A percentile compares a stretch with the other conserved stretches of the same genome.
phyloP scores from a whole-genome alignment of 192 early-diverging fungal species.

The Coemansia sp. region DNA sequence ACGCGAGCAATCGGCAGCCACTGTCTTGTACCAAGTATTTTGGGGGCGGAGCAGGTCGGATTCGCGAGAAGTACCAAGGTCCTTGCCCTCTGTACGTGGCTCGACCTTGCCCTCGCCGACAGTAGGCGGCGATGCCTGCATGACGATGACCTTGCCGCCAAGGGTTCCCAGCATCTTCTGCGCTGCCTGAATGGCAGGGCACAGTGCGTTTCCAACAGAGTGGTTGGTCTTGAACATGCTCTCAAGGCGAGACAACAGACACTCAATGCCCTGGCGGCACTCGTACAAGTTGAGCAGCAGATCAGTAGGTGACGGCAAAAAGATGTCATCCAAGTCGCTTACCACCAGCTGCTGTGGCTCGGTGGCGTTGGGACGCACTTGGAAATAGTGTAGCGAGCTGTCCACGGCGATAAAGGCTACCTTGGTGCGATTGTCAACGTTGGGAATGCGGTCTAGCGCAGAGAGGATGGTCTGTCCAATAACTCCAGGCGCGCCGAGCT shows the following conservation, averaged over 20 bases:
- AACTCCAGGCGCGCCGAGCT: slow-evolving; percentile 80
- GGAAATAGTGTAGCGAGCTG: slow-evolving; percentile 88
- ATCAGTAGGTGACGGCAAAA: slow-evolving; percentile 86
- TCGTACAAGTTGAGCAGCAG: slow-evolving; percentile 88
- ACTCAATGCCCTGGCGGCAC: slow-evolving; percentile 71
- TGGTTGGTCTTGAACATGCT: slow-evolving; percentile 88
- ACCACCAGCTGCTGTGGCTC: slow-evolving; percentile 97
- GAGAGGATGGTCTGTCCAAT: slow-evolving; percentile 81
- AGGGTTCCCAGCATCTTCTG: slow-evolving; percentile 78
- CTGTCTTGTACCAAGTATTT: slow-evolving; percentile 86
- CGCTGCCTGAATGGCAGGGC: slow-evolving; percentile 81
- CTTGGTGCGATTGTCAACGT: slow-evolving; percentile 86
- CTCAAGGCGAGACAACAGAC: slow-evolving; percentile 70
- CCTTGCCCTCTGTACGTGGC: slow-evolving; percentile 80
- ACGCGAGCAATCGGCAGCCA: slow-evolving; percentile 90
- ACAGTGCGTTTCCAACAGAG: slow-evolving; percentile 77
- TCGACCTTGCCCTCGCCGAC: slow-evolving; percentile 80
- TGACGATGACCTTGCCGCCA: slow-evolving; percentile 89
- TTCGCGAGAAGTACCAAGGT: slow-evolving; percentile 92
- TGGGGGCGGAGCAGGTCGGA: slow-evolving; percentile 79
- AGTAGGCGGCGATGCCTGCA: slow-evolving; percentile 84
- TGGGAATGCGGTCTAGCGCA: slow-evolving; percentile 82
- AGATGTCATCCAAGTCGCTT: slow-evolving; percentile 87
- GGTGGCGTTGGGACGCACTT: slow-evolving; percentile 65
- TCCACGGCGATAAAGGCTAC: slow-evolving; percentile 92